Base-by-base conservation (phyloP, 257 asterid genomes). In the Solanum lycopersicoides region DNA sequence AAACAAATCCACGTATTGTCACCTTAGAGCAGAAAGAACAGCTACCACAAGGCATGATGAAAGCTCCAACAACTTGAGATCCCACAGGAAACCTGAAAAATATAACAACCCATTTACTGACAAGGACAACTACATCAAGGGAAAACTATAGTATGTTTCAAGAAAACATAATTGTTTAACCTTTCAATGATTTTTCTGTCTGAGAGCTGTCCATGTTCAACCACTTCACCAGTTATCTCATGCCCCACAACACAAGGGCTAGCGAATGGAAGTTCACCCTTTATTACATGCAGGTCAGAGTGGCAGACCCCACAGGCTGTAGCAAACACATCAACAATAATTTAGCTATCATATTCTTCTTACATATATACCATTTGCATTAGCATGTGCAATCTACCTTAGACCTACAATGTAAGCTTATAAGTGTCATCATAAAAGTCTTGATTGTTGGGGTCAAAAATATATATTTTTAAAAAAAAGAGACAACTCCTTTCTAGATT, bases 291-390 rank as follows among this genome's bases (percentile, higher is more conserved):
- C 88, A 97, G 91, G 92, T 97, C 99, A 20, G 99, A 97, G 90
- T 97, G 99, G 89, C 99, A 97, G n/a, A 95, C 99, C 28, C 99
- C 99, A 89, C 99, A 97, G n/a, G 98, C 99, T 97, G 96, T 74
- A 74, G 82, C 53, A 42, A 39, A 39, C 92, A 92, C 73, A 47
- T 50, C 76, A 83, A 59, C 6, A 68, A n/a, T 68, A 85, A 56
- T 32, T 39, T 37, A 85, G 41, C 50, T 85, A 50, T 53, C 83
- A 73, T 72, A 86, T 86, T 3, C 50, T 11, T 42, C 32, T 32
- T 73, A 73, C 3, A 50, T 34, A 86, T 25, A 23, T 44, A 85
- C 14, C 65, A 68, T 85, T 56, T 63, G 82, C 16, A 66, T 30
- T 37, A 11, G 41, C 44, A 85, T 41, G 3, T 68, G 82, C 32